Base-by-base conservation (phyloP, 306 rosid genomes). In the Sicyos edulis region DNA sequence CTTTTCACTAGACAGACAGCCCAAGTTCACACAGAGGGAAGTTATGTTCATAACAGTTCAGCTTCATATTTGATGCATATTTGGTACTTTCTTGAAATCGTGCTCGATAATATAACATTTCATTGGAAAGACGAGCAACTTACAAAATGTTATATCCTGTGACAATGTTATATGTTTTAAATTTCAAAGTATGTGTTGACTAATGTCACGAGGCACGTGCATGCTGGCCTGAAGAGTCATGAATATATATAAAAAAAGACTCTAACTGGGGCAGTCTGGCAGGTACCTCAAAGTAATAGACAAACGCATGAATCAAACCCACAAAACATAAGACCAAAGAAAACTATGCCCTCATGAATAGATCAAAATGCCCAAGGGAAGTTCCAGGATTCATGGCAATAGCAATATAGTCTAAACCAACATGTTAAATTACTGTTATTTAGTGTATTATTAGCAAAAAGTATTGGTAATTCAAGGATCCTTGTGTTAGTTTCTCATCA, bases 21-120 rank as follows among this genome's bases (percentile, higher is more conserved):
- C 29, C 60, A 19, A 20, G 60, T 10, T 8, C 29, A 55, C 59
- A 19, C 2, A 14, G 6, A 55, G 37, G 63, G 12, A 57, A 57
- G 7, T 57, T 22, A 12, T 21, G n/a, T 21, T 55, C 61, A 55
- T 55, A 24, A 17, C n/a, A 22, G 64, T 58, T 0, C 37, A 22
- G 40, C 64, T 58, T 58, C 64, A 58, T 21, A n/a, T 56, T 56
- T 56, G 4, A 21, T 56, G 61, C 32, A 56, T 56, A 56, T 56
- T 55, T 56, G 16, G 32, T 14, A 20, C 32, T 20, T 56, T 56
- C 32, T 56, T 56, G 26, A 56, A 20, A 56, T 21, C 32, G 14
- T 55, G 37, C 63, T 58, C 8, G 3, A 24, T 14, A 32, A 14
- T 61, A 61, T 7, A 32, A 15, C 20, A 61, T 13, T 29, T 15